Percentiles rank a stretch among this genome's conserved stretches.
Conservation (phyloP, 257 asterid genomes). For the Solanum corneliomulleri region DNA sequence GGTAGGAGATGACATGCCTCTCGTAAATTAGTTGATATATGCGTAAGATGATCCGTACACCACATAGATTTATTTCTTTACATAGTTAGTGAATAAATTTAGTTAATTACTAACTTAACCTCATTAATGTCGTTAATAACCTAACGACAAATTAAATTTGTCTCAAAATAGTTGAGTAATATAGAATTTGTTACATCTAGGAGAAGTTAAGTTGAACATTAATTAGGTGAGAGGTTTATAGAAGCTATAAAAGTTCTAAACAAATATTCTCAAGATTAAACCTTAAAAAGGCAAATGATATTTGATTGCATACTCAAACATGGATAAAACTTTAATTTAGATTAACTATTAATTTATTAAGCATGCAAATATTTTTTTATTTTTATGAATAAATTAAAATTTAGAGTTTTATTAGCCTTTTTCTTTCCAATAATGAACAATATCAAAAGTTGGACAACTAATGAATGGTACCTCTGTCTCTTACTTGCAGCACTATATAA, state of each 20-base stretch:
- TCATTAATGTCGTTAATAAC: background rate
- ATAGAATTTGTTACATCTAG: background rate
- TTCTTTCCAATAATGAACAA: background rate
- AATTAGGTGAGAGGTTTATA: background rate
- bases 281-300: background rate
- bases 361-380: background rate
- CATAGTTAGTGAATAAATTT: background rate
- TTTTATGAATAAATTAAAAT: background rate
- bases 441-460: background rate
- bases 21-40: too few species aligned
- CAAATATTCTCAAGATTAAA: background rate
- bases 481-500: slow-evolving; percentile 21
- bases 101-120: background rate
- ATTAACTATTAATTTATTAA: background rate
- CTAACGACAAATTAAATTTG: background rate
- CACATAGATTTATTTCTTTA: background rate
- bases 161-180: background rate
- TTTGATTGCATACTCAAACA: background rate
- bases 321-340: background rate
- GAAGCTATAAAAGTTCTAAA: background rate
- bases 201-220: background rate
- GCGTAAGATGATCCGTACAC: fast-evolving
- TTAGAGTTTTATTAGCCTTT: background rate
- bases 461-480: background rate
- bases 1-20: background rate